These are phyloP conservation scores for Trichophyton simii DNA, from an alignment of 2,329 filamentous ascomycete species.

Conservation along the genomic window DNA sequence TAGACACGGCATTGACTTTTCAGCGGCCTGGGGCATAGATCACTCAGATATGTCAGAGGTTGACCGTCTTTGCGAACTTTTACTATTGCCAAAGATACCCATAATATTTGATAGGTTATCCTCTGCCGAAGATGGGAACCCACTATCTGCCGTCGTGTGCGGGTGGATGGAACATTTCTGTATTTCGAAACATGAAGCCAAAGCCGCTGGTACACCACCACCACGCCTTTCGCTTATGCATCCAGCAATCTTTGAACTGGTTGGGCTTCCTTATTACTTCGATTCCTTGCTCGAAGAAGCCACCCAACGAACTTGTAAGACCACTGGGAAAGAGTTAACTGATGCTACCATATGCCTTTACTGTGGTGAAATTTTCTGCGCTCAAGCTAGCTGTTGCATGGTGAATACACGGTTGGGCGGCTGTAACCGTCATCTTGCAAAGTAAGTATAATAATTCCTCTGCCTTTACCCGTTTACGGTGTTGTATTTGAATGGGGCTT, in stretches of 20 bases:
- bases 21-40: slow-evolving; percentile 44
- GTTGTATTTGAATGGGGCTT: slow-evolving; percentile 4
- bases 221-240: slow-evolving; percentile 50
- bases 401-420: slow-evolving; percentile 59
- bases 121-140: slow-evolving; percentile 27
- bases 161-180: slow-evolving; percentile 58
- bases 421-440: slow-evolving; percentile 78
- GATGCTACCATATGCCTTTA: slow-evolving; percentile 89
- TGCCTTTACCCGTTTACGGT: slow-evolving; percentile 16
- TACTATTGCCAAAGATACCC: slow-evolving; percentile 66
- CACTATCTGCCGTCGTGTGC: slow-evolving; percentile 40
- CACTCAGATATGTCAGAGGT: slow-evolving; percentile 54
- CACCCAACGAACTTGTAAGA: slow-evolving; percentile 70
- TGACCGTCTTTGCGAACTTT: slow-evolving; percentile 58
- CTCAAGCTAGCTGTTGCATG: slow-evolving; percentile 83
- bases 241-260: slow-evolving; percentile 84
- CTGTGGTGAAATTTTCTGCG: slow-evolving; percentile 94
- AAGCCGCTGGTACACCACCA: slow-evolving; percentile 11
- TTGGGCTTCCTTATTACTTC: slow-evolving; percentile 83
- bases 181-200: slow-evolving; percentile 19
- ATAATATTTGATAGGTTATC: slow-evolving; percentile 56
- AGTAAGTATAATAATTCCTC: slow-evolving; percentile 41
- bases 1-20: slow-evolving; percentile 79
- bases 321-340: slow-evolving; percentile 76
- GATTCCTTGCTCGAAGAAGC: slow-evolving; percentile 88